Percentiles rank a stretch among this genome's conserved stretches.
Evolutionary conservation across 306 rosid species (phyloP).

Genomic region (Sphenostylis stenocarpa): DNA sequence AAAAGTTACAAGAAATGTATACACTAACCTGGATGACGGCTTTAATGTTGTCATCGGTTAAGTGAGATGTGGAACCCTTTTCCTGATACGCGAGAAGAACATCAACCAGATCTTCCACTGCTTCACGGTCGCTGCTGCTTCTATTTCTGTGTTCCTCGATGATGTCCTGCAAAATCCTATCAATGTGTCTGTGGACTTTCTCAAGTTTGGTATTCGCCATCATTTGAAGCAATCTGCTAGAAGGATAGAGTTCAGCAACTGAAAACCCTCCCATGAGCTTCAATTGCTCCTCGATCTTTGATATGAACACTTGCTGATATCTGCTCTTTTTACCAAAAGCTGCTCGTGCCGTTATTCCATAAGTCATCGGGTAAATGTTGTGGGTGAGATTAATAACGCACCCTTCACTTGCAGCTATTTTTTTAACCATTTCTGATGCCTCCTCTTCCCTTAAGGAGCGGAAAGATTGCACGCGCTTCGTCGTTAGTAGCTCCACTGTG

Average conservation of each 20-base stretch:
- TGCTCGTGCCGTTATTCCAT: not conserved
- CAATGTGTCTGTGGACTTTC: not conserved
- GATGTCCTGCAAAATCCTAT: constrained; percentile 29
- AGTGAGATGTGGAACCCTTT: not conserved
- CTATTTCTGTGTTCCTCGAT: constrained; percentile 14
- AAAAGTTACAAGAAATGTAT: not conserved
- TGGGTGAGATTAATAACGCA: constrained; percentile 21
- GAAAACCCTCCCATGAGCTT: constrained; percentile 13
- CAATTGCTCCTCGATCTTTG: constrained; percentile 4
- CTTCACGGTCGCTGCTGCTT: not conserved
- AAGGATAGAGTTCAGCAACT: constrained; percentile 33
- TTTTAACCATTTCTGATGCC: not conserved
- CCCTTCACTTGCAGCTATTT: constrained; percentile 31
- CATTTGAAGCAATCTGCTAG: constrained; percentile 7
- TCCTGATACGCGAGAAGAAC: constrained; percentile 32
- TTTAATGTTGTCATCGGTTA: constrained; percentile 32
- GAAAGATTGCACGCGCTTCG: constrained; percentile 38
- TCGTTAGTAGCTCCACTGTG: constrained; percentile 20
- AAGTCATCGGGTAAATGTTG: not conserved
- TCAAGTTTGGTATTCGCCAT: not conserved
- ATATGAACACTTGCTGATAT: not conserved
- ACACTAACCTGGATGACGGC: constrained; percentile 25
- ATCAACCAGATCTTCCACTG: constrained; percentile 32
- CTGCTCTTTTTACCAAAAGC: constrained; percentile 16
- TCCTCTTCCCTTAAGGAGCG: constrained; percentile 32